Conservation (phyloP, 495 filamentous ascomycete genomes). For the Xylaria castorea region DNA sequence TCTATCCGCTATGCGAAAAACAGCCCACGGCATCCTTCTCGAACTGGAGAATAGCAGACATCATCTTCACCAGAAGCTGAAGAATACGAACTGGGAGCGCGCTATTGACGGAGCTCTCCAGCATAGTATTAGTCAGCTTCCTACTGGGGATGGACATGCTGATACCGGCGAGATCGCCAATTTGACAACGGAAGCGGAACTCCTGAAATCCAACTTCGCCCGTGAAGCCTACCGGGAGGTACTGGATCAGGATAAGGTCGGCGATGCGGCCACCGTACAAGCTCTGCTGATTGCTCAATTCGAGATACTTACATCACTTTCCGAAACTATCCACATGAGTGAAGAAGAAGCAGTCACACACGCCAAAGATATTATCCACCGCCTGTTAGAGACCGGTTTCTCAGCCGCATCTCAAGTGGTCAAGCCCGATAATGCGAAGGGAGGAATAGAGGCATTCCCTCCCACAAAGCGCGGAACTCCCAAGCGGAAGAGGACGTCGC, state of each 20-base stretch:
- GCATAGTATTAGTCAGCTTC: constrained; percentile 79
- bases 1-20: constrained; percentile 79
- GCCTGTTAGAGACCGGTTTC: constrained; percentile 77
- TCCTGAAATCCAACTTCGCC: constrained; percentile 82
- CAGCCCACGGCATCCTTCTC: constrained; percentile 82
- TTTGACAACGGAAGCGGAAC: constrained; percentile 80
- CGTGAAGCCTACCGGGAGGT: constrained; percentile 80
- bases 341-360: constrained; percentile 82
- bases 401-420: constrained; percentile 79
- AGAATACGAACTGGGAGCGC: constrained; percentile 84
- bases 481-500: constrained; percentile 71
- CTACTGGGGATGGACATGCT: constrained; percentile 68
- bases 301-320: constrained; percentile 82
- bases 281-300: constrained; percentile 87
- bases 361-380: constrained; percentile 78
- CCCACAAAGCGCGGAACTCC: constrained; percentile 73
- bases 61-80: constrained; percentile 83
- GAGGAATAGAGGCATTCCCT: constrained; percentile 67
- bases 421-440: constrained; percentile 80
- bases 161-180: constrained; percentile 75
- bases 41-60: constrained; percentile 90
- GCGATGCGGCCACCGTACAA: constrained; percentile 79
- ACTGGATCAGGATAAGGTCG: constrained; percentile 80
- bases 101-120: constrained; percentile 85
- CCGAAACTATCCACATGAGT: constrained; percentile 77